phyloP scores from a whole-genome alignment of 352 stramenopile genomes.

The Globisporangium rhizosaccharum region DNA sequence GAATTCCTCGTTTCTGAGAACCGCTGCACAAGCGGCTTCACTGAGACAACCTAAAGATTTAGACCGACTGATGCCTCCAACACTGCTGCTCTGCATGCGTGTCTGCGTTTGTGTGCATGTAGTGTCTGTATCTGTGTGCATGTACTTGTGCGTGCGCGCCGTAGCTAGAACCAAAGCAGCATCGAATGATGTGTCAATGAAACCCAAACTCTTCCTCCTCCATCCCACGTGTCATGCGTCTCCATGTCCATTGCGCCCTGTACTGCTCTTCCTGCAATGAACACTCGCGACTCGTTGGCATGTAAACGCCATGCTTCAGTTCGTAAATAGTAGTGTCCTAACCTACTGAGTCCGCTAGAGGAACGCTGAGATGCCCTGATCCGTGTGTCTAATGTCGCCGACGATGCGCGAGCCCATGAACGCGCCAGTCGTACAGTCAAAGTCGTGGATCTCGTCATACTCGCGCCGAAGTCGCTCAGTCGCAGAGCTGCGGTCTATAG shows the following conservation, averaged over 20 bases:
- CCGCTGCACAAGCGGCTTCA: slow-evolving; percentile 82
- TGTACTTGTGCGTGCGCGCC: slow-evolving; percentile 9
- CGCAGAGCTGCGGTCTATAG: slow-evolving; percentile 7
- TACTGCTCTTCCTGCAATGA: background rate
- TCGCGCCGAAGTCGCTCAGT: slow-evolving; percentile 4
- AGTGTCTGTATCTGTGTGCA: background rate
- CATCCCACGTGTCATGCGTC: background rate
- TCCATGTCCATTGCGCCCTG: no score
- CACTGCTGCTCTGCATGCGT: slow-evolving; percentile 5
- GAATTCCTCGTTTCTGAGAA: slow-evolving; percentile 91
- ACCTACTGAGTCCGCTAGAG: slow-evolving; percentile 1
- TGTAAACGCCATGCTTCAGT: background rate
- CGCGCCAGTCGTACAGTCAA: slow-evolving; percentile 3
- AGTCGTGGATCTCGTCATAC: slow-evolving; percentile 14
- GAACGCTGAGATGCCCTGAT: slow-evolving; percentile 9
- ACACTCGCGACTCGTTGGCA: no score
- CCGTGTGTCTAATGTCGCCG: slow-evolving; percentile 5
- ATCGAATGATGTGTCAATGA: no score
- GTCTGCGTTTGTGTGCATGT: background rate
- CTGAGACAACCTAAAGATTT: slow-evolving; percentile 84
- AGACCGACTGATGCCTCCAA: slow-evolving; percentile 67
- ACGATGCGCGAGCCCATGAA: slow-evolving; percentile 15
- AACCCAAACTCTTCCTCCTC: background rate
- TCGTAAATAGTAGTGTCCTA: background rate
- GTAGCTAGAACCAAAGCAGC: no score